phyloP scores from a whole-genome alignment of 208 protist genomes.

The Trypanosoma grayi region DNA sequence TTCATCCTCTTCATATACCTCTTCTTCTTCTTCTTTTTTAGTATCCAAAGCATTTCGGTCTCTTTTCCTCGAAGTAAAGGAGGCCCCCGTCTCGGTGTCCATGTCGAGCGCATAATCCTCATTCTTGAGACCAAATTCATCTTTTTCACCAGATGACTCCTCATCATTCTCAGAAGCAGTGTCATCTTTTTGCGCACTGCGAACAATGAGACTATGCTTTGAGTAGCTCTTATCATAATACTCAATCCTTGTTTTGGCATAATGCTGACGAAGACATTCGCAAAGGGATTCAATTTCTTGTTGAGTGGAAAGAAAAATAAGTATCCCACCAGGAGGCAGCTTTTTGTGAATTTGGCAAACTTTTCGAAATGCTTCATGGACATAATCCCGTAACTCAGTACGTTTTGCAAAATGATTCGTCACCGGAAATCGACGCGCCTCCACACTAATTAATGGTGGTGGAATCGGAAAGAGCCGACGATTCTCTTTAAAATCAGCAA shows the following conservation, averaged over 20 bases:
- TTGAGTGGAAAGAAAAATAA: conserved; percentile 98
- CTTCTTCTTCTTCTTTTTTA: conserved; percentile 27
- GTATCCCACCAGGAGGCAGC: conserved; percentile 96
- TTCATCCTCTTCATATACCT: conserved; percentile 60
- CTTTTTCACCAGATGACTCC: conserved; percentile 9
- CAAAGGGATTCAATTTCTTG: conserved; percentile 94
- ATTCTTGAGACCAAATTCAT: conserved; percentile 48
- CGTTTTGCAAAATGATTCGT: conserved; percentile 95
- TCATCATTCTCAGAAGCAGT: conserved; percentile 19
- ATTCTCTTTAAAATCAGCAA: conserved; percentile 95
- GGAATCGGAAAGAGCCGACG: conserved; percentile 90
- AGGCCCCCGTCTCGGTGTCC: conserved; percentile 16
- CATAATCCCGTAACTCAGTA: conserved; percentile 94
- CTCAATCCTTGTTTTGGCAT: conserved; percentile 77
- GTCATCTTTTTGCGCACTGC: conserved; percentile 4
- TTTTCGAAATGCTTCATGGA: conserved; percentile 94
- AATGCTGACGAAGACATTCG: conserved; percentile 75
- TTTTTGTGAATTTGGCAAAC: conserved; percentile 96
- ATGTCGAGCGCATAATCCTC: conserved; percentile 64
- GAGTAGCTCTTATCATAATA: conserved; percentile 83
- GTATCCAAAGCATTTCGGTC: conserved; percentile 19
- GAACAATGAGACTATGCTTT: conserved; percentile 48
- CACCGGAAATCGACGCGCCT: conserved; percentile 96
- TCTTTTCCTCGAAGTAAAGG: conserved; percentile 25
- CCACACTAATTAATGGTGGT: conserved; percentile 95